These are phyloP conservation scores for Gynostemma pentaphyllum DNA, from an alignment of 306 rosid genomes.

Conservation along the genomic window DNA sequence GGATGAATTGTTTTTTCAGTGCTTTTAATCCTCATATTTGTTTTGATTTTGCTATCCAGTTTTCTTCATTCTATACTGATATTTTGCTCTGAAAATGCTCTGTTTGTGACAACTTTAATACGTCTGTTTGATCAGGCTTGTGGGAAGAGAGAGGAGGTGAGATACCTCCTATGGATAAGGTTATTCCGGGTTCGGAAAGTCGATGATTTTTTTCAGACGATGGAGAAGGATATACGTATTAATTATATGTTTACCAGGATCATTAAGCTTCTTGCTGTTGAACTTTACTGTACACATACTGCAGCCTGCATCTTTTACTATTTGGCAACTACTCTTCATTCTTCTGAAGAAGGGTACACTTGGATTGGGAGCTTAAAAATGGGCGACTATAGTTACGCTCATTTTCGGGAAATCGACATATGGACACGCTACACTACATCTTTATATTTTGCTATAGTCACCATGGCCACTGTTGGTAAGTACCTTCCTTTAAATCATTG, in stretches of 20 bases:
- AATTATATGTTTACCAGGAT: conserved; percentile 71
- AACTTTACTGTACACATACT: conserved; percentile 92
- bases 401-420: conserved; percentile 80
- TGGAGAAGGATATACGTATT: conserved; percentile 90
- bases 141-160: conserved; percentile 68
- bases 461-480: conserved; percentile 97
- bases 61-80: too few species aligned
- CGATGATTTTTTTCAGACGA: conserved; percentile 27
- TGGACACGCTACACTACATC: conserved; percentile 88
- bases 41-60: not conserved
- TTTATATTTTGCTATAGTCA: conserved; percentile 81
- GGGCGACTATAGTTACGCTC: conserved; percentile 66
- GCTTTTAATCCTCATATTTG: not conserved
- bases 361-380: conserved; percentile 93
- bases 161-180: conserved; percentile 87
- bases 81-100: not conserved
- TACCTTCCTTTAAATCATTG: not conserved
- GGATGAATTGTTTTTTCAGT: not conserved
- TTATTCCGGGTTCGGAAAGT: conserved; percentile 64
- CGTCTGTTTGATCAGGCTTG: conserved; percentile 39
- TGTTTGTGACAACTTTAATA: conserved; percentile 3
- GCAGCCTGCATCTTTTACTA: conserved; percentile 98
- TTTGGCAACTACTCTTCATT: conserved; percentile 86
- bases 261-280: conserved; percentile 73
- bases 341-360: conserved; percentile 74